These are phyloP conservation scores for Scolecobasidium constrictum DNA, from an alignment of 2,329 filamentous ascomycete species.

Conservation along the genomic window DNA sequence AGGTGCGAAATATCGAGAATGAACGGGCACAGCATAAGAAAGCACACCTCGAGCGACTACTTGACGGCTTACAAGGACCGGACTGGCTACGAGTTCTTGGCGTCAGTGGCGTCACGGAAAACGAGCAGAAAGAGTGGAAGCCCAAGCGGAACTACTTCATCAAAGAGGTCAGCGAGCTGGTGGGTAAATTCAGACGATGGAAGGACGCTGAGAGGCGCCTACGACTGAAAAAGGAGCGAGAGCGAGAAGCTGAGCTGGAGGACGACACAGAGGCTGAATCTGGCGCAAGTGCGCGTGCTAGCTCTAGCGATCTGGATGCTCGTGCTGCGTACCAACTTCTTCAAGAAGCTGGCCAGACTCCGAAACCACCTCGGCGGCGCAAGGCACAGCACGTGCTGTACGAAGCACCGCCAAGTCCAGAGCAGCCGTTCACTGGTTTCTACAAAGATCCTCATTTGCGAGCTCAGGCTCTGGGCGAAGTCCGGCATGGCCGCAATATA, in stretches of 20 bases:
- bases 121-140: constrained; percentile 77
- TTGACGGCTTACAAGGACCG: constrained; percentile 77
- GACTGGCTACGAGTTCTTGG: constrained; percentile 94
- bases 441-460: constrained; percentile 71
- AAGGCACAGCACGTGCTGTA: constrained; percentile 14
- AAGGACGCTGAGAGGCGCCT: constrained; percentile 79
- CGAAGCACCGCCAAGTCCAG: constrained; percentile 20
- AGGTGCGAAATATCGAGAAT: constrained; percentile 56
- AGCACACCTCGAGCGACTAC: constrained; percentile 51
- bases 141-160: constrained; percentile 79
- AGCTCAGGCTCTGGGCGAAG: constrained; percentile 64
- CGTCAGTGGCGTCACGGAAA: constrained; percentile 73
- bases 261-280: constrained; percentile 28
- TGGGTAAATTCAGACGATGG: constrained; percentile 84
- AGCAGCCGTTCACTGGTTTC: constrained; percentile 72
- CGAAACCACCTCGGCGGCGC: constrained; percentile 19
- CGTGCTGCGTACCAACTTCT: constrained; percentile 64
- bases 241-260: constrained; percentile 27
- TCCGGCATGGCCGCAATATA: constrained; percentile 57
- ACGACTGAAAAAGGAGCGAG: constrained; percentile 37
- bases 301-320: constrained; percentile 57
- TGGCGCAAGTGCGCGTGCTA: constrained; percentile 20
- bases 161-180: constrained; percentile 64
- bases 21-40: constrained; percentile 58
- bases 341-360: constrained; percentile 53